Base-by-base conservation (phyloP, 441 rosid genomes). In the Lepidium campestre region DNA sequence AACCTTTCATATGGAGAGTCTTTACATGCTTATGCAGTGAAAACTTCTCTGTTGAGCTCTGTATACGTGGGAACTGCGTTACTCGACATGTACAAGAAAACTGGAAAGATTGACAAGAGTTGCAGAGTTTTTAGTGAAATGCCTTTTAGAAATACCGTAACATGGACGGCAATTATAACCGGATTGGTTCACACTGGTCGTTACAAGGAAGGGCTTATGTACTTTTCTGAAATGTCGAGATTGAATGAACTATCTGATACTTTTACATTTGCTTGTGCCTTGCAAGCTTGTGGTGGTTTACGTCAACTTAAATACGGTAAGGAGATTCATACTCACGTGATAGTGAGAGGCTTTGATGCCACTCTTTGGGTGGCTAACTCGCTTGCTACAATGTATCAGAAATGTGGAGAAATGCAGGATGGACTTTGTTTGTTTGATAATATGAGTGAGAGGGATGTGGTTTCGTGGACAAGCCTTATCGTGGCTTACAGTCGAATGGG, bases 91-190 rank as follows among this genome's bases (percentile, higher is more conserved):
- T 93, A 93, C 72, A 54, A 75, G 32, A 86, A 85, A 71, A 10
- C 63, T 37, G 88, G 90, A 25, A 78, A 73, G 45, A 74, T 79
- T 18, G 76, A 81, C 13, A 47, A 65, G 15, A 86, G 90, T 68
- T 80, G 83, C 54, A 60, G 75, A 71, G 78, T 89, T 17, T 93
- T 90, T 34, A 67, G 73, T 29, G 91, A 84, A 68, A 85, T 93
- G 91, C 86, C 86, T n/a, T 18, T 39, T 12, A 80, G 78, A 69
- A 91, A 87, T 76, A 83, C 85, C 0, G 88, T 87, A 29, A 81
- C 97, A 0, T 93, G 97, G 98, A 93, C 98, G 25, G 84, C 97
- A 8, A 61, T 86, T 47, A 93, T 91, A 44, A 86, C 91, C 0
- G 93, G 91, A 27, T 81, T 93, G 67, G 96, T 89, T 74, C 91